Percentiles rank a stretch among this genome's conserved stretches.
Conservation (phyloP, 2,329 filamentous ascomycete species). For the Exophiala sp. region DNA sequence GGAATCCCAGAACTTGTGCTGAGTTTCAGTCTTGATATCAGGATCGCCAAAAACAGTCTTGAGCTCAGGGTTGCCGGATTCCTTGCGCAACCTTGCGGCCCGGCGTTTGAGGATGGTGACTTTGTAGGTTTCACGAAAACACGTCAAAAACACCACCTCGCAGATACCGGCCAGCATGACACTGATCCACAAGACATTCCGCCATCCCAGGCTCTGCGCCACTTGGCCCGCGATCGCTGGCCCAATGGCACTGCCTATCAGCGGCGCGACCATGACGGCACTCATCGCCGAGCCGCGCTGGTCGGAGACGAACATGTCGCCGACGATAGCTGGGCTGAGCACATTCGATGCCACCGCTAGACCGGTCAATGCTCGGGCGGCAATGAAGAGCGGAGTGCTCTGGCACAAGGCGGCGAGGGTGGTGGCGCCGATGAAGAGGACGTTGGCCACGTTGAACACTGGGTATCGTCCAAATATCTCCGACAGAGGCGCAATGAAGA, state of each 20-base stretch:
- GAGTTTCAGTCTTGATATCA: slow-evolving; percentile 5
- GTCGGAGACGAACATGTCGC: slow-evolving; percentile 56
- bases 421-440: slow-evolving; percentile 42
- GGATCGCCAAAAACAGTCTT: slow-evolving; percentile 21
- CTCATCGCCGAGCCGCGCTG: slow-evolving; percentile 55
- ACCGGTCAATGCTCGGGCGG: slow-evolving; percentile 41
- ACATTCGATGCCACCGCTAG: slow-evolving; percentile 47
- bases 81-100: slow-evolving; percentile 30
- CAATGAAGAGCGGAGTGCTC: slow-evolving; percentile 38
- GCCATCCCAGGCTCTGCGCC: slow-evolving; percentile 26
- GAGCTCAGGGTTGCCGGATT: slow-evolving; percentile 28
- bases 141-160: slow-evolving; percentile 29
- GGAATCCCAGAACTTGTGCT: slow-evolving; percentile 34
- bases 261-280: slow-evolving; percentile 51
- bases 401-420: slow-evolving; percentile 37
- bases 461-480: slow-evolving; percentile 40
- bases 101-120: slow-evolving; percentile 31
- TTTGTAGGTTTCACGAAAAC: slow-evolving; percentile 33
- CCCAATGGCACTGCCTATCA: slow-evolving; percentile 37
- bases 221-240: slow-evolving; percentile 29
- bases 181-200: slow-evolving; percentile 27
- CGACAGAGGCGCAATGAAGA: slow-evolving; percentile 43
- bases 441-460: slow-evolving; percentile 38
- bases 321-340: slow-evolving; percentile 57
- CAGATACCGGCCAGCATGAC: slow-evolving; percentile 18